Base-by-base conservation (phyloP, 148 eudicot species). In the Fallopia convolvulus region DNA sequence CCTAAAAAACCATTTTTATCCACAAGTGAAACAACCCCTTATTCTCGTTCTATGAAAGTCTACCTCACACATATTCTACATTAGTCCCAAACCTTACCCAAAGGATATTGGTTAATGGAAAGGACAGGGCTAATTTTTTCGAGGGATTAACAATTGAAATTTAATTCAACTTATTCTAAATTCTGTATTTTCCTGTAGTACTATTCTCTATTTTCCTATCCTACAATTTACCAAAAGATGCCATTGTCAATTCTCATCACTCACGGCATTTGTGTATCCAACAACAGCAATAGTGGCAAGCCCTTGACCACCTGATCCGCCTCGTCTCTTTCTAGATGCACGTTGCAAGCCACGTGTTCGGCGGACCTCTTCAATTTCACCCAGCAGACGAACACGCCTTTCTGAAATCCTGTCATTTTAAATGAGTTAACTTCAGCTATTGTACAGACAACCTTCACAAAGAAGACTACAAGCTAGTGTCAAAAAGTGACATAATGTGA, bases 251-350 rank as follows among this genome's bases (percentile, higher is more conserved):
- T 49, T 39, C 79, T 52, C 74, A 84, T 53, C 77, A 86, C 97
- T 73, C 81, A 95, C 99, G 82, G 97, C 99, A 89, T 95, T 95
- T 56, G 99, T 95, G 87, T 95, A 95, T 56, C 93, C 91, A 82
- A 91, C 99, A 71, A 95, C 89, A 76, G 97, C 99, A 81, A 95
- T 85, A 63, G 99, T 92, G 75, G 91, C 83, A 81, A 89, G 85
- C 82, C 82, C 87, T 85, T 85, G 84, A 74, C 89, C 92, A 77
- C 87, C 81, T 81, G 82, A 82, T 53, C 84, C 83, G 78, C 92
- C 95, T 65, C 84, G 93, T 83, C 92, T 92, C 86, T 77, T 89
- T 40, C 99, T 88, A 68, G 94, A 87, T 84, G 93, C 92, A 75
- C 99, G 99, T 70, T 95, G 99, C 82, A 91, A 83, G 66, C 94